Base-by-base conservation (phyloP, 305 asterid species). In the Solanum hybrid region DNA sequence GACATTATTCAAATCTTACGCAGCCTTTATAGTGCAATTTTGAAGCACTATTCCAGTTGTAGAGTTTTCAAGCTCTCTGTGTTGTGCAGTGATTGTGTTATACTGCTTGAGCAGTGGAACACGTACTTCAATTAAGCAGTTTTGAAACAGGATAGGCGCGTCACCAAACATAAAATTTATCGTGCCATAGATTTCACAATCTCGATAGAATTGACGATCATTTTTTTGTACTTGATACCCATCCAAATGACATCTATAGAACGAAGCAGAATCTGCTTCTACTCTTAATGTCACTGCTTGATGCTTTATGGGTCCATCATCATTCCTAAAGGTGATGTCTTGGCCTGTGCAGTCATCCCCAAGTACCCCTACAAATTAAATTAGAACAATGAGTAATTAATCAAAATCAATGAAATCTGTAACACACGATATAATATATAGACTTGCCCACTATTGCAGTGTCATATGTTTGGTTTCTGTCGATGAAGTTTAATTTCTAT, bases 61-160 rank as follows among this genome's bases (percentile, higher is more conserved):
- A 57, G 70, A 57, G 10, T 57, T 57, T 10, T 57, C 70, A 57
- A 57, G 24, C 24, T 57, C 24, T 57, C 24, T 57, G 10, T 17
- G 70, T 57, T 57, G 70, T 57, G 24, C 70, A 57, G 10, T 57
- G 70, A 57, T 57, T 61, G 26, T 61, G 72, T 61, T 61, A 61
- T 61, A 61, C 26, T 61, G 72, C 11, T 61, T 61, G 72, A 61
- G 72, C 2, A 3, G 11, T 61, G 26, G 11, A 61, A 20, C 5
- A 20, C 11, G 26, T 61, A 61, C 10, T 61, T 61, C 11, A 20
- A 61, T 61, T 61, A 20, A 61, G 26, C 26, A 61, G 26, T 61
- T 61, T 61, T 61, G 24, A 61, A 61, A 61, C 4, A 20, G 1
- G 72, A 0, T 0, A 1, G 26, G 0, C 11, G 11, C 11, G 5